Evolutionary conservation across 768 basidiomycete species (phyloP).

Genomic region (Kwoniella sp.): DNA sequence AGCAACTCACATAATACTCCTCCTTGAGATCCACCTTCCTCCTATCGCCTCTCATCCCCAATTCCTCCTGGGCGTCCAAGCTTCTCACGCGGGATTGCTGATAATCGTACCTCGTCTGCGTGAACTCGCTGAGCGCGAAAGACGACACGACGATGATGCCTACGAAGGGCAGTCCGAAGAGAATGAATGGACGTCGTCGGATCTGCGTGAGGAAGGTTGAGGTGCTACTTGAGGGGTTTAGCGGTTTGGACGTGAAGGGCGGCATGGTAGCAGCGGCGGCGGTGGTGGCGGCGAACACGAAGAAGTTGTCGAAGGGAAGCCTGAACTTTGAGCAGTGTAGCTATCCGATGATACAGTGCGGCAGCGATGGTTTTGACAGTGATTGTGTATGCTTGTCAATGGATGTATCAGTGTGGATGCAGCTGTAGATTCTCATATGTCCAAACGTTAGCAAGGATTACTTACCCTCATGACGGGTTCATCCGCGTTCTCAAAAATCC

Average conservation of each 20-base stretch:
- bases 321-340: too few relatives aligned
- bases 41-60: constrained; percentile 47
- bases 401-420: too few relatives aligned
- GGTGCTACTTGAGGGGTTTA: constrained; percentile 20
- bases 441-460: too few relatives aligned
- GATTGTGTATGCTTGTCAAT: too few relatives aligned
- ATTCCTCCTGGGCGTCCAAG: constrained; percentile 40
- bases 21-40: constrained; percentile 84
- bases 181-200: constrained; percentile 50
- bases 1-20: constrained; percentile 84
- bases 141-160: constrained; percentile 82
- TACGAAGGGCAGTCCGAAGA: constrained; percentile 87
- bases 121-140: constrained; percentile 78
- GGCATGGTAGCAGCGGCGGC: constrained; percentile 27
- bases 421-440: too few relatives aligned
- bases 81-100: constrained; percentile 58
- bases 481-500: too few relatives aligned
- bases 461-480: too few relatives aligned
- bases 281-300: not conserved
- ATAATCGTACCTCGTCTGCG: constrained; percentile 87
- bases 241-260: constrained; percentile 45
- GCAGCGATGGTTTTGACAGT: too few relatives aligned
- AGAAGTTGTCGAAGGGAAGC: too few relatives aligned
- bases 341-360: too few relatives aligned
- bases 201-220: constrained; percentile 31